A percentile compares a stretch with the other conserved stretches of the same genome.
Evolutionary conservation across 2,329 filamentous ascomycete species (phyloP).

Genomic region (Aspergillus sp.): DNA sequence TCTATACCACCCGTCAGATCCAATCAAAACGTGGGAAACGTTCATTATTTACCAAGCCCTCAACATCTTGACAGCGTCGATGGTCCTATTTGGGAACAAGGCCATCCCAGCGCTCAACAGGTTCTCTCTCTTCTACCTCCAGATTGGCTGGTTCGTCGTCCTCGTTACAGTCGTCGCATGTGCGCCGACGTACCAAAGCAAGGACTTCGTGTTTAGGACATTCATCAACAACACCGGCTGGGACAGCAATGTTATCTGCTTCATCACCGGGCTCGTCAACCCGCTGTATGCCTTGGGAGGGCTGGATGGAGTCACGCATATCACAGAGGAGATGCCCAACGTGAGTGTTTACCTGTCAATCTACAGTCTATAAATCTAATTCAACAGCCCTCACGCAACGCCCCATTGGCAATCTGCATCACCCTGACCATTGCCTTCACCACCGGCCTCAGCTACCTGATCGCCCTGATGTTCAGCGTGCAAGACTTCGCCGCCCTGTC

Average conservation of each 20-base stretch:
- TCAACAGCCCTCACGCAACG: constrained; percentile 8
- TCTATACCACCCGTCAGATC: constrained; percentile 3
- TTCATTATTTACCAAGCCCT: constrained; percentile 12
- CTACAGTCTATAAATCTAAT: background rate
- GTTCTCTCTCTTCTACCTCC: constrained; percentile 12
- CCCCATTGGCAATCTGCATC: constrained; percentile 5
- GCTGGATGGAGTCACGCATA: constrained; percentile 4
- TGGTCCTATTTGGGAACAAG: constrained; percentile 7
- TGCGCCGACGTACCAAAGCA: constrained; percentile 8
- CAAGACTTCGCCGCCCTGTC: constrained; percentile 5
- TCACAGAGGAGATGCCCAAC: constrained; percentile 11
- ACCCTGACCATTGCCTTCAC: constrained; percentile 4
- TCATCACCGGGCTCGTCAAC: constrained; percentile 12
- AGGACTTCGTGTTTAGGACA: constrained; percentile 4
- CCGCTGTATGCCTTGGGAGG: constrained; percentile 7
- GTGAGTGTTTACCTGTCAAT: background rate
- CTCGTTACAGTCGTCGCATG: constrained; percentile 10
- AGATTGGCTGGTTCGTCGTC: constrained; percentile 9
- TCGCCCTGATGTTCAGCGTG: constrained; percentile 9
- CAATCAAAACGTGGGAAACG: constrained; percentile 10
- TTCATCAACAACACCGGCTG: constrained; percentile 13
- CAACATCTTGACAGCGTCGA: constrained; percentile 1
- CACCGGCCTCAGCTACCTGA: constrained; percentile 5
- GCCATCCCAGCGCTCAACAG: constrained; percentile 8
- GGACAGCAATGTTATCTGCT: constrained; percentile 10